Percentiles rank a stretch among this genome's conserved stretches.
Conservation (phyloP, 441 rosid genomes). For the Arabidopsis lyrata region DNA sequence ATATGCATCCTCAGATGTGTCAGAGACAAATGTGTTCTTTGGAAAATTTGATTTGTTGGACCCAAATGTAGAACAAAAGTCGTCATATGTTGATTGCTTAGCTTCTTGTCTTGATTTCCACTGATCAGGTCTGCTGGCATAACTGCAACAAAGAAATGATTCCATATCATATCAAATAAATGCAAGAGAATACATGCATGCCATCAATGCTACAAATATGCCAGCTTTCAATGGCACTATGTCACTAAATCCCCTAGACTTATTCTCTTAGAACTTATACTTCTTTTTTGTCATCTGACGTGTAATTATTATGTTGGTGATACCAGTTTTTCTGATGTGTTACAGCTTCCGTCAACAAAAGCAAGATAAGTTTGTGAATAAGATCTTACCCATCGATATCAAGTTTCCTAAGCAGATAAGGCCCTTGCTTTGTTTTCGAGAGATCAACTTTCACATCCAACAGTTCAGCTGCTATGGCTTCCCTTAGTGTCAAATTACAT, state of each 20-base stretch:
- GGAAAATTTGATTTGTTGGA: conserved; percentile 53
- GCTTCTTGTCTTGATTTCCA: conserved; percentile 86
- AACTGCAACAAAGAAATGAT: conserved; percentile 53
- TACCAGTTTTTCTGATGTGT: conserved; percentile 9
- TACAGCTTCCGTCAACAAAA: conserved; percentile 5
- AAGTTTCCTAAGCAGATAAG: conserved; percentile 77
- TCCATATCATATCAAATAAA: conserved; percentile 8
- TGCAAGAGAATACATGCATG: conserved; percentile 8
- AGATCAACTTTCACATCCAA: conserved; percentile 64
- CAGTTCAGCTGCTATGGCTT: conserved; percentile 78
- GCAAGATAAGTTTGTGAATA: conserved; percentile 24
- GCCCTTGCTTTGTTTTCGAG: conserved; percentile 85
- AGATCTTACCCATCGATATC: conserved; percentile 78
- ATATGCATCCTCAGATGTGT: conserved; percentile 53
- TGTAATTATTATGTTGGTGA: not conserved
- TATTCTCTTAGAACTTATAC: not conserved
- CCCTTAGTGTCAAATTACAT: conserved; percentile 70
- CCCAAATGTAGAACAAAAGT: conserved; percentile 70
- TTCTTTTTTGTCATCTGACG: not conserved
- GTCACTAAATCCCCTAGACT: not conserved
- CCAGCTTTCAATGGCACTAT: not conserved
- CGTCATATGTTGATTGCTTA: conserved; percentile 77
- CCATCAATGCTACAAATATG: conserved; percentile 5
- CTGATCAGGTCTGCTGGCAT: conserved; percentile 65
- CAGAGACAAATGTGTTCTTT: conserved; percentile 53